Conservation (phyloP, 768 basidiomycete genomes). For the Boletales sp. region DNA sequence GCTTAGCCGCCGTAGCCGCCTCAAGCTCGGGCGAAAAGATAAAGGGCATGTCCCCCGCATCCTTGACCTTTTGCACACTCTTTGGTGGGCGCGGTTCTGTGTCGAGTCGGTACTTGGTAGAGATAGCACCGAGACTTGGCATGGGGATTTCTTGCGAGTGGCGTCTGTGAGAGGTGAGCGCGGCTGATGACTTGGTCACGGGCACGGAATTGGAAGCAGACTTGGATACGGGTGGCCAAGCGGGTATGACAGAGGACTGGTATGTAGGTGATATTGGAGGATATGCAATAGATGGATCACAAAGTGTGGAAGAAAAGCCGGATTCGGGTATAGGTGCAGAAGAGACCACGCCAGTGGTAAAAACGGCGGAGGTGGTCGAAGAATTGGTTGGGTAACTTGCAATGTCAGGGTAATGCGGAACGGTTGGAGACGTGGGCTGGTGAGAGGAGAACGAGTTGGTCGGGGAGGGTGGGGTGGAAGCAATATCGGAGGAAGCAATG, state of each 20-base stretch:
- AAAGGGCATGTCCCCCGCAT: conserved; percentile 30
- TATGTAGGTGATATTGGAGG: conserved; percentile 5
- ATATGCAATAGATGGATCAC: conserved; percentile 15
- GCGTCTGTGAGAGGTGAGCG: conserved; percentile 6
- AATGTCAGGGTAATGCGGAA: conserved; percentile 20
- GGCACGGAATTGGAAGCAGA: neutral
- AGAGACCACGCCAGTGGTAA: conserved; percentile 3
- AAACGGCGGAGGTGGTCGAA: conserved; percentile 9
- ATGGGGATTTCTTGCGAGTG: conserved; percentile 22
- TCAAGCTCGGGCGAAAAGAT: conserved; percentile 31
- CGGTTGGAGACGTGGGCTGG: conserved; percentile 19
- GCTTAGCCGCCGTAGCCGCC: conserved; percentile 26
- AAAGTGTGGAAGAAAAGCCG: conserved; percentile 9
- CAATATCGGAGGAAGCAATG: conserved; percentile 17
- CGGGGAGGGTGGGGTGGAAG: conserved; percentile 25
- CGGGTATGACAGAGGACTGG: conserved; percentile 11
- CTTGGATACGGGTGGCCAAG: conserved; percentile 13
- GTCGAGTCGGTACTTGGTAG: conserved; percentile 23
- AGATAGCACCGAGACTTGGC: conserved; percentile 24
- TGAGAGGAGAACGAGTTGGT: conserved; percentile 17
- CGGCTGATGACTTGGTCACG: conserved; percentile 3
- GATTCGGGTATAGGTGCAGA: conserved; percentile 12
- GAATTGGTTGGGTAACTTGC: conserved; percentile 14
- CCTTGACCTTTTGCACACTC: conserved; percentile 21
- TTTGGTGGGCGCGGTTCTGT: conserved; percentile 12